Conservation (phyloP, 2,329 filamentous ascomycete species). For the Pseudogymnoascus pannorum region DNA sequence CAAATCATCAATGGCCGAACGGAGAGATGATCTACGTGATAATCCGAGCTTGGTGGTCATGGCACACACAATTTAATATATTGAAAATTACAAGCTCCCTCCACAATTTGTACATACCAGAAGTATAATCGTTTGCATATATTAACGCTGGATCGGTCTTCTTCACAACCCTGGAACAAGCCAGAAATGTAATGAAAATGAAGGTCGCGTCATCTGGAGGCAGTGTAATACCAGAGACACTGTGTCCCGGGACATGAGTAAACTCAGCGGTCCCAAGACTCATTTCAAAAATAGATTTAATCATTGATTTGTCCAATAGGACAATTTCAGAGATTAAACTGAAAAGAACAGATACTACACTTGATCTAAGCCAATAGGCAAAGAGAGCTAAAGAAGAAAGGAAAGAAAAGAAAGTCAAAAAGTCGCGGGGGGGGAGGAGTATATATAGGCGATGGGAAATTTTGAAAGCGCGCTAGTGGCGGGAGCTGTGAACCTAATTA, state of each 20-base stretch:
- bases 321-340: conserved; percentile 92
- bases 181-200: conserved; percentile 51
- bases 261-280: conserved; percentile 57
- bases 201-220: conserved; percentile 61
- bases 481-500: not conserved
- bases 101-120: too few species aligned
- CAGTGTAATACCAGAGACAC: conserved; percentile 75
- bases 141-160: too few species aligned
- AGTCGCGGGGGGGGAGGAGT: not conserved
- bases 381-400: conserved; percentile 42
- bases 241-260: conserved; percentile 58
- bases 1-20: too few species aligned
- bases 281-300: conserved; percentile 74
- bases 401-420: not conserved
- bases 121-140: too few species aligned
- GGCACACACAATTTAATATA: not conserved
- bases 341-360: conserved; percentile 96
- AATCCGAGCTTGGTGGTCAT: not conserved
- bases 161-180: conserved; percentile 47
- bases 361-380: conserved; percentile 74
- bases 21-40: not conserved
- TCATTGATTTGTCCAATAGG: conserved; percentile 62
- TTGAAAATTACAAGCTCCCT: not conserved
- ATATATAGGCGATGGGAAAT: not conserved
- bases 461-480: conserved; percentile 3